These are phyloP conservation scores for Rubia peregrina DNA, from an alignment of 305 asterid genomes.

Conservation along the genomic window DNA sequence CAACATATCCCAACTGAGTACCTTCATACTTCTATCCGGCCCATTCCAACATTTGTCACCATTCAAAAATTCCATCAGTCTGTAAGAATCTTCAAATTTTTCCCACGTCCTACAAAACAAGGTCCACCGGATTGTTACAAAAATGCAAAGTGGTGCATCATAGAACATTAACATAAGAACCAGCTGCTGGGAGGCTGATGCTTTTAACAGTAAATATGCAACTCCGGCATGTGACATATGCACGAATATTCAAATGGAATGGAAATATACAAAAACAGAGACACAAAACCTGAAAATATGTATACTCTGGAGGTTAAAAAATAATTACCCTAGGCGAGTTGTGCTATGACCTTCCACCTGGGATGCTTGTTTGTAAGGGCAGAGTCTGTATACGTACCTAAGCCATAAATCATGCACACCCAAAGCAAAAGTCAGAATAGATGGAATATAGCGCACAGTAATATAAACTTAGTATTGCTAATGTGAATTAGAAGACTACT, in stretches of 20 bases:
- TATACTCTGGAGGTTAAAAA: slow-evolving; percentile 15
- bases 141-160: not conserved
- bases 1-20: slow-evolving; percentile 7
- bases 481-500: slow-evolving; percentile 38
- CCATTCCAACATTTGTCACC: slow-evolving; percentile 99
- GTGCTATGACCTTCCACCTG: slow-evolving; percentile 91
- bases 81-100: slow-evolving; percentile 76
- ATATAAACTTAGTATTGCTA: slow-evolving; percentile 4
- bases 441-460: not conserved
- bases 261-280: not conserved
- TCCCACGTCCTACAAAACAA: slow-evolving; percentile 69
- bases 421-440: slow-evolving; percentile 17
- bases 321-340: slow-evolving; percentile 80
- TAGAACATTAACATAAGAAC: not conserved
- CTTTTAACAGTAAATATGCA: no score
- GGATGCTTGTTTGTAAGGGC: slow-evolving; percentile 88
- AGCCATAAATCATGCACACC: slow-evolving; percentile 19
- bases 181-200: not conserved
- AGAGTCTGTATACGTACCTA: slow-evolving; percentile 86
- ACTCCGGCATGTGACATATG: not conserved
- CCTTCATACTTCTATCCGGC: slow-evolving; percentile 92
- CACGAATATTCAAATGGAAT: not conserved
- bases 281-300: not conserved
- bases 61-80: slow-evolving; percentile 56
- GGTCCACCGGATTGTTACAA: slow-evolving; percentile 12